phyloP scores from a whole-genome alignment of 1,284 basidiomycete genomes.

The Entoloma clypeatum region DNA sequence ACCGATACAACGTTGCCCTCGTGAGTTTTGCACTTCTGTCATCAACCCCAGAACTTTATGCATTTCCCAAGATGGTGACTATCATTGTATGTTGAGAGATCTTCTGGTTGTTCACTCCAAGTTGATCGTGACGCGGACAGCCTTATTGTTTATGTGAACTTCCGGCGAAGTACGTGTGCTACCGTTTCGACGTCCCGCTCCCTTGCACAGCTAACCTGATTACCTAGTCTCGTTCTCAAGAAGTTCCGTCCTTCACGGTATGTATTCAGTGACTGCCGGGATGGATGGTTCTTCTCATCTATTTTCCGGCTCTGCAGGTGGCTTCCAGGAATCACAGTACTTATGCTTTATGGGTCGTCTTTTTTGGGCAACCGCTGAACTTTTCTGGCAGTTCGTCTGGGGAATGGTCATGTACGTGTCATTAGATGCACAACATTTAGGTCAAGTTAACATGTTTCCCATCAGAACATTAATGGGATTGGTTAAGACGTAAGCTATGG shows the following conservation, averaged over 20 bases:
- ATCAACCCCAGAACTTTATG: not conserved
- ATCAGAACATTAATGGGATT: conserved; percentile 7
- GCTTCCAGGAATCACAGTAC: conserved; percentile 22
- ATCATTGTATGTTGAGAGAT: conserved; percentile 49
- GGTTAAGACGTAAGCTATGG: conserved; percentile 19
- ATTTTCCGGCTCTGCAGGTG: conserved; percentile 12
- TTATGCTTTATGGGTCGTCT: not conserved
- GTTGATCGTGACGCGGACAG: conserved; percentile 29
- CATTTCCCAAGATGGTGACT: conserved; percentile 53
- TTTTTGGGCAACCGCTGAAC: not conserved
- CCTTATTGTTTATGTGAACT: conserved; percentile 62
- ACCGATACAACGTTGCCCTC: conserved; percentile 63
- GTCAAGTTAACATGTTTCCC: not conserved
- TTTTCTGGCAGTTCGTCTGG: conserved; percentile 16
- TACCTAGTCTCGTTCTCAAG: conserved; percentile 19
- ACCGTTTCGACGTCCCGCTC: not conserved
- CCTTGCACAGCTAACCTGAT: not conserved
- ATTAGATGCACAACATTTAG: not conserved
- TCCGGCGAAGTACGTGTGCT: conserved; percentile 46
- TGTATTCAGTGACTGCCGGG: not conserved
- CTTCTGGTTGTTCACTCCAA: not conserved
- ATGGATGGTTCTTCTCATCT: not conserved
- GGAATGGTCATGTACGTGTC: conserved; percentile 17
- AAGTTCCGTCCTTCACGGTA: conserved; percentile 22
- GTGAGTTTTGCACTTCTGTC: conserved; percentile 32